Base-by-base conservation (phyloP, 1,284 basidiomycete genomes). In the Pholiota adiposa region DNA sequence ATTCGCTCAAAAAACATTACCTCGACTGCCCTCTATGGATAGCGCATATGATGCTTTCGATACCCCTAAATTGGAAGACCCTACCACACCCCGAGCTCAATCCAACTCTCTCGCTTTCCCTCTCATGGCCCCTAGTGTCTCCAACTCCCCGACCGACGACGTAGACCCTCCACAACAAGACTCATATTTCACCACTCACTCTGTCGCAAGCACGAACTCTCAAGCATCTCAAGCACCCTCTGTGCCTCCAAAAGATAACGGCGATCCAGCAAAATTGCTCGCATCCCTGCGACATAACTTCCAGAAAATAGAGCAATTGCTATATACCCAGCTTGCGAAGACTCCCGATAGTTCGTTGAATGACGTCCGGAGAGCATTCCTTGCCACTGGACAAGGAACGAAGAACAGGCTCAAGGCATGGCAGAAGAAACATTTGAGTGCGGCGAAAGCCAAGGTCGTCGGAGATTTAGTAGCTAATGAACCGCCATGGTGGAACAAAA, bases 401-500 rank as follows among this genome's bases (percentile, higher is more conserved):
- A 76, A 78, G 46, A 80, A 79, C 58, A 75, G 85, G 36, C 66
- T 91, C 2, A 66, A 68, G 1, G 87, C 83, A 0, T 90, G 88
- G 88, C 81, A 88, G 73, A 79, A 76, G 70, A 87, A 89, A 65
- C 84, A 89, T 70, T 65, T 80, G 5, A 63, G 59, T n/a, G 60
- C 52, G 44, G 43, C 61, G 25, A 69, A 69, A 55, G 53, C 61
- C 36, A 66, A 68, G 44, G 56, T 63, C 43, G 63, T 72, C 18
- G 69, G 74, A 19, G 71, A 75, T 29, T 69, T 77, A 21, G 67
- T 70, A 8, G 71, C 69, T 1, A 66, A 69, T 18, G 83, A 86
- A 64, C 90, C 89, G 0, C 80, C 79, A 27, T 92, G 89, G 84
- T 87, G 84, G 83, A 72, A 72, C n/a, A 75, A 73, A 18, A 79